A percentile compares a stretch with the other conserved stretches of the same genome.
These are phyloP conservation scores for Kluyveromyces marxianus DNA, from an alignment of 1,139 yeast species.

Conservation along the genomic window DNA sequence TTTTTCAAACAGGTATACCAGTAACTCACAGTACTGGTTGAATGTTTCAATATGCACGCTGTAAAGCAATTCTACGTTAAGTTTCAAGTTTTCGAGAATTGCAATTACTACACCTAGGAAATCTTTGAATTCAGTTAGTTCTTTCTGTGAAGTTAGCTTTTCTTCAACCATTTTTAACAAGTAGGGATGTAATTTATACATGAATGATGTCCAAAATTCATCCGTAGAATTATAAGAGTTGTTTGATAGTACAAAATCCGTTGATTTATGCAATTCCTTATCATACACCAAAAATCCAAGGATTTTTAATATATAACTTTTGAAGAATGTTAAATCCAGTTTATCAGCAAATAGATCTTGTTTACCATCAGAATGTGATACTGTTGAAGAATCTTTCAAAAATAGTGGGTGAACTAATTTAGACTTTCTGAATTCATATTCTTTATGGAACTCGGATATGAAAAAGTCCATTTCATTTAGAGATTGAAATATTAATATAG, in stretches of 20 bases:
- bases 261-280: slow-evolving; percentile 50
- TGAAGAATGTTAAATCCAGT: slow-evolving; percentile 33
- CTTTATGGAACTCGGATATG: slow-evolving; percentile 58
- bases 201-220: slow-evolving; percentile 72
- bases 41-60: slow-evolving; percentile 55
- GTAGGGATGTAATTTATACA: slow-evolving; percentile 51
- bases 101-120: slow-evolving; percentile 68
- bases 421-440: slow-evolving; percentile 66
- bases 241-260: slow-evolving; percentile 49
- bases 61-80: slow-evolving; percentile 54
- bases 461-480: slow-evolving; percentile 58
- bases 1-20: slow-evolving; percentile 49
- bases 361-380: slow-evolving; percentile 17
- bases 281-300: slow-evolving; percentile 77
- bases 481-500: slow-evolving; percentile 73
- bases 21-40: slow-evolving; percentile 49
- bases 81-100: slow-evolving; percentile 66
- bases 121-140: slow-evolving; percentile 43
- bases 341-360: slow-evolving; percentile 21
- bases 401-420: slow-evolving; percentile 58
- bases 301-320: slow-evolving; percentile 52
- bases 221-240: slow-evolving; percentile 50
- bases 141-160: slow-evolving; percentile 31
- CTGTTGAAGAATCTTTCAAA: slow-evolving; percentile 30
- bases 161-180: slow-evolving; percentile 32